Evolutionary conservation across 345 rosid genomes (phyloP), one percentile per base, ranked within the genome.

Genomic region (Populus tremula): DNA sequence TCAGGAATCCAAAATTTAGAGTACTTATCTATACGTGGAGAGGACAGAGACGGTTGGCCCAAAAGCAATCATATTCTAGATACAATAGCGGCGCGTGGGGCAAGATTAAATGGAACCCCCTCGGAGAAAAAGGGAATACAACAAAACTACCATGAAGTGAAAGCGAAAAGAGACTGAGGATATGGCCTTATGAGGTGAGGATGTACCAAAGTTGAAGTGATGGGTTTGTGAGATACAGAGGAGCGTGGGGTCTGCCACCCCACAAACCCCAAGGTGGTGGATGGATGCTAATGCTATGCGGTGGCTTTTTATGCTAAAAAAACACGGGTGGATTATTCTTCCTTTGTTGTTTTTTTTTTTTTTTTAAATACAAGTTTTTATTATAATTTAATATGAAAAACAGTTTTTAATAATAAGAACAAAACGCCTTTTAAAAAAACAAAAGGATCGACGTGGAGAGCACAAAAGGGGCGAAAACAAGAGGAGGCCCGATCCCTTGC

Each of bases 11-110:
- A 13, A 45, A 45, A 45, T 3, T 13, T 1, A 2, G 5, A 45
- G 23, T 25, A 20, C 21, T 31, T 33, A 67, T 35, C 27, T 21
- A 5, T 8, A 70, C 47, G 10, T 21, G 20, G 1, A 13, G 50
- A 43, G 73, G 50, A 70, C 50, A 17, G 1, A 3, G 5, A 29
- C 38, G 25, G 21, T 69, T 68, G 54, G 38, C 74, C 79, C 59
- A 56, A n/a, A 11, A 29, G 4, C 20, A 41, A 78, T 35, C 11
- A 18, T 65, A 33, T 50, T 49, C 59, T 21, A 59, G 27, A 69
- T 49, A 21, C 63, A 75, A 50, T 65, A 45, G 59, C 77, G 84
- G 81, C 79, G 79, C 76, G 54, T 70, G 83, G 77, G 47, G 63
- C 63, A 20, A 68, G 53, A 50, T 5, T 8, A n/a, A 62, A 5